Evolutionary conservation across 2,329 filamentous ascomycete species (phyloP), one percentile per base, ranked within the genome.

Genomic region (Neofusicoccum laricinum): DNA sequence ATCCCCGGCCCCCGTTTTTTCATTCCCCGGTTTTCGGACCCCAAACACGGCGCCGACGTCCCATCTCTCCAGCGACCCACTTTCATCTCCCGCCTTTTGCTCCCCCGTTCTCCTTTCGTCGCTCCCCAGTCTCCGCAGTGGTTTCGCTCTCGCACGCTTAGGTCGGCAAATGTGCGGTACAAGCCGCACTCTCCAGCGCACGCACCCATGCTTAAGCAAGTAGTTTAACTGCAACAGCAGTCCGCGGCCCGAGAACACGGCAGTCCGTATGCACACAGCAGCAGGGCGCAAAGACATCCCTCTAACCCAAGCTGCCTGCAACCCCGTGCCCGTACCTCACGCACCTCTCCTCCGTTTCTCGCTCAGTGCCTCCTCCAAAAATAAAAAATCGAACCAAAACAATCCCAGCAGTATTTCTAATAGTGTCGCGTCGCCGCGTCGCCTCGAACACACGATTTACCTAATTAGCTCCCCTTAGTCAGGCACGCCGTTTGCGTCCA

Each of bases 1-100:
- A 59, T 59, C 55, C 21, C 55, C 55, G 41, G 41, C 55, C 55
- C 55, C 55, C 55, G 34, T 25, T 30, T 21, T 25, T n/a, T 25
- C 36, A 1, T 40, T 34, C 55, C 55, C 55, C 55, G 55, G 55
- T 59, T 59, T 34, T 59, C 55, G 55, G 55, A 58, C 51, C 21
- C 36, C 36, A 25, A 57, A 21, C 25, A 30, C 25, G 7, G 25
- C 25, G 25, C 25, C 25, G 25, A 30, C 25, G 7, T 58, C 15
- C 34, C 38, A 30, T 12, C 21, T 45, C 38, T 2, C 14, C 19
- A 45, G 38, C 19, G 53, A 21, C 38, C 53, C 53, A 58, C 38
- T 41, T 40, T 41, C 53, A 43, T 41, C 38, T 45, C 10, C 40
- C 53, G 50, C 30, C 17, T 15, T 15, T 40, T 19, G 21, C 50